Base-by-base conservation (phyloP, 345 rosid genomes). In the Rubroshorea leprosula region DNA sequence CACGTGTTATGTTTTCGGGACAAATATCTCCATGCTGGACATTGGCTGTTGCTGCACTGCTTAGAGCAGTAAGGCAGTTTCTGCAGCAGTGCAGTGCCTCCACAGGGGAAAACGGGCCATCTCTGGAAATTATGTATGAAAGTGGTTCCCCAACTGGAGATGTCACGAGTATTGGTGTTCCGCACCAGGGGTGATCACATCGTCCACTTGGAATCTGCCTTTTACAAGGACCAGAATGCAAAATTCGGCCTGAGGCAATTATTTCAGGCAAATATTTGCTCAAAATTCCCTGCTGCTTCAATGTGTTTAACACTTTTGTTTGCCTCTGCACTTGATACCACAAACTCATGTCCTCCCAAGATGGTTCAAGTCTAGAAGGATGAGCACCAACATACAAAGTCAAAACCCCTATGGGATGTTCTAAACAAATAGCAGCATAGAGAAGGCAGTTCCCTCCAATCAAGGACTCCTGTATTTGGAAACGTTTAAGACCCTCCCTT, bases 321-420 rank as follows among this genome's bases (percentile, higher is more conserved):
- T 83, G 86, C 72, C 84, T 78, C 76, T 83, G 90, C 24, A 80
- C 82, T 71, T 72, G 81, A 70, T 83, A 83, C 86, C 86, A 76
- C 58, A 83, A 64, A 44, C 84, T 80, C 86, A 78, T 83, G 51
- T 80, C 82, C 70, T 83, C 84, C 84, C 84, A 83, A 26, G 80
- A 80, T 13, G 83, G 81, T 64, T 83, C 90, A 20, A 83, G 76
- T 54, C 77, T 76, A 16, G 82, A 78, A 14, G 84, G 82, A 68
- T 78, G 84, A 27, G 82, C 79, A 41, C 86, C 83, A 13, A 78
- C 78, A 20, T 80, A 76, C 45, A 83, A 66, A 64, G 72, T 67
- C 65, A 78, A 65, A 38, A 71, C 55, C 62, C 75, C 68, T 0
- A 57, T 38, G 1, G 79, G 80, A 59, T 52, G 50, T 55, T 78